Evolutionary conservation across 106 monocot genomes (phyloP), one percentile per base, ranked within the genome.

Genomic region (Hemerocallis citrina): DNA sequence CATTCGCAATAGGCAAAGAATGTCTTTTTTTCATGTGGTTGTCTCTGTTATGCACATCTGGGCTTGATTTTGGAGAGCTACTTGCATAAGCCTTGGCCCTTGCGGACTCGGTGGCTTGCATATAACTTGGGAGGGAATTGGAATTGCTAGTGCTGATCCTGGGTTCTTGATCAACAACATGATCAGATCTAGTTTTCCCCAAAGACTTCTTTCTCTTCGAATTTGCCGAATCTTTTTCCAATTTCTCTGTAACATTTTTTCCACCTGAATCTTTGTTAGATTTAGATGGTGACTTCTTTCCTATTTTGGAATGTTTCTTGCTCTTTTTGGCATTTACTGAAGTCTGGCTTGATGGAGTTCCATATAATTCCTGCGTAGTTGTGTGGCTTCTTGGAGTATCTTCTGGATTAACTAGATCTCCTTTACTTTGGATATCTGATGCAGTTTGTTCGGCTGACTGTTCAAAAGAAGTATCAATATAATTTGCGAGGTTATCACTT

Each of bases 91-190:
- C 62, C 64, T 95, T 95, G 10, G 95, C 95, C 43, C 77, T 86
- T 28, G 95, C 95, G 42, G 89, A 90, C 58, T 83, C 75, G 14
- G 95, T 95, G 15, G 78, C 89, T 79, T 86, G 95, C 95, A 95
- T 95, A 45, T 95, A 95, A 70, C 77, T 86, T 22, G 95, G 95
- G 67, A 95, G 67, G 10, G 89, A 64, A 51, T 39, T 82, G 71
- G 83, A 78, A 51, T 9, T 27, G 50, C 81, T 81, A 38, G 7
- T 6, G 52, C 84, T 78, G 19, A 66, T 62, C 32, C 72, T 59
- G 43, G 80, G 80, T 44, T 86, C 83, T 25, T 62, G 63, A 51
- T 86, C 85, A 66, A 33, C 54, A 66, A 33, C 54, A 67, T 55
- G 49, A 51, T 89, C 80, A 37, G 73, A 13, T 73, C 61, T 70